Conservation (phyloP, 495 filamentous ascomycete genomes). For the Talaromyces nanjingensis region DNA sequence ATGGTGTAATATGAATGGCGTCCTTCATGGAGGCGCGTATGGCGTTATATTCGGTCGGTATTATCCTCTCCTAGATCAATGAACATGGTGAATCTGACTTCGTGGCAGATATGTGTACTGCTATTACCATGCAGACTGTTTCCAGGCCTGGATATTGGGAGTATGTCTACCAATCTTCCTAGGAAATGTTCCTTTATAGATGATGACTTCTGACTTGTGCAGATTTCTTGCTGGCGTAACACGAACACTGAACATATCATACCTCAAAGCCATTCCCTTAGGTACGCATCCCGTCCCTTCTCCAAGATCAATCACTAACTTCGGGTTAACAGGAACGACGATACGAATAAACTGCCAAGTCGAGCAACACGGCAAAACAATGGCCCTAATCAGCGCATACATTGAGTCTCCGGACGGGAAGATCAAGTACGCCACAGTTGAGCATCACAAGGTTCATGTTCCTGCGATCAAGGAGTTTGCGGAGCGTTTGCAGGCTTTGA, state of each 20-base stretch:
- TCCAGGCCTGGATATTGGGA: constrained; percentile 36
- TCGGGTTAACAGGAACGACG: constrained; percentile 15
- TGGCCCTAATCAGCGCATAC: constrained; percentile 35
- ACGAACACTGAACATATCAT: constrained; percentile 30
- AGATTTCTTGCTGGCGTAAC: constrained; percentile 39
- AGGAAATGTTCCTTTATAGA: neutral
- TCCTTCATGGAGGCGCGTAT: constrained; percentile 37
- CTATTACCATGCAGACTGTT: constrained; percentile 31
- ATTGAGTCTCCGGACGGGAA: constrained; percentile 34
- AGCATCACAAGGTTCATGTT: constrained; percentile 40
- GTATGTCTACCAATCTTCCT: constrained; percentile 10
- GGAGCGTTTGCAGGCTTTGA: neutral
- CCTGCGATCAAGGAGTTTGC: constrained; percentile 25
- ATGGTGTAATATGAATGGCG: constrained; percentile 15
- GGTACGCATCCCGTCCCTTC: constrained; percentile 9
- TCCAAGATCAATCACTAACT: neutral
- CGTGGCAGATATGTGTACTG: constrained; percentile 33
- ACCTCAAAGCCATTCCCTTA: constrained; percentile 26
- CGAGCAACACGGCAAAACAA: constrained; percentile 28
- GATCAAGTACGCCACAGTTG: constrained; percentile 27
- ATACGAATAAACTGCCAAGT: constrained; percentile 26
- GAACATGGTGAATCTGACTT: neutral
- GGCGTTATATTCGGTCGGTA: constrained; percentile 31
- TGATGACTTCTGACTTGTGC: neutral
- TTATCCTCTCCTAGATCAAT: neutral